Percentiles rank a stretch among this genome's conserved stretches.
Evolutionary conservation across 2,329 filamentous ascomycete species (phyloP).

Genomic region (Eurotiales sp.): DNA sequence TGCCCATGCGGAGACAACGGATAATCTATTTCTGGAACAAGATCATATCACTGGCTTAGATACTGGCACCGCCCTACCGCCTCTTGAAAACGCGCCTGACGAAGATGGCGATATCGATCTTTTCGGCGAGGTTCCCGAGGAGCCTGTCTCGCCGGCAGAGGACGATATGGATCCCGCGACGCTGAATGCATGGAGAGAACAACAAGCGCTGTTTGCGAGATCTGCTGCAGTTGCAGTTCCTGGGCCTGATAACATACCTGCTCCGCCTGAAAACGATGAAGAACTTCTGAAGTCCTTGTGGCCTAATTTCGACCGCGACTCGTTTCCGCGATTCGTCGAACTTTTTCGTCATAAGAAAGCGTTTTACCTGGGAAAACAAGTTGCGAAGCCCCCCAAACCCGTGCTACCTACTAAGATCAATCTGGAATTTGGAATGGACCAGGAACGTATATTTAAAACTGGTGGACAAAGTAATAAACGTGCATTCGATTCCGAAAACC

Average conservation of each 20-base stretch:
- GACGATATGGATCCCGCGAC: constrained; percentile 41
- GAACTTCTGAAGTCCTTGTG: constrained; percentile 76
- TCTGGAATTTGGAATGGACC: constrained; percentile 79
- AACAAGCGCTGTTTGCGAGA: constrained; percentile 46
- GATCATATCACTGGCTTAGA: constrained; percentile 13
- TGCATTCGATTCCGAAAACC: constrained; percentile 51
- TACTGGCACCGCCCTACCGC: neutral
- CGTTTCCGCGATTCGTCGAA: constrained; percentile 73
- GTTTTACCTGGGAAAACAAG: constrained; percentile 72
- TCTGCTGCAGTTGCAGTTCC: constrained; percentile 49
- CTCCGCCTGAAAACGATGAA: constrained; percentile 66
- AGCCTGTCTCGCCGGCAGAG: constrained; percentile 23
- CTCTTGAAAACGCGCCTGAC: constrained; percentile 2
- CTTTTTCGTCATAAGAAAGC: constrained; percentile 78
- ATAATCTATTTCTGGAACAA: constrained; percentile 30
- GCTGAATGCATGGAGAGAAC: constrained; percentile 43
- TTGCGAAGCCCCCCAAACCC: constrained; percentile 73
- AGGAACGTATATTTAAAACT: constrained; percentile 81
- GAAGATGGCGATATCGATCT: constrained; percentile 25
- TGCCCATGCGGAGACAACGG: constrained; percentile 27
- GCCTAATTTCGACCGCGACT: constrained; percentile 73
- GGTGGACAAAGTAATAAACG: constrained; percentile 57
- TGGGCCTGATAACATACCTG: constrained; percentile 42
- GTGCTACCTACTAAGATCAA: constrained; percentile 83
- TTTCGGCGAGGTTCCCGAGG: constrained; percentile 22